Evolutionary conservation across 2,329 filamentous ascomycete species (phyloP), one percentile per base, ranked within the genome.

Genomic region (Cladosporium sp.): DNA sequence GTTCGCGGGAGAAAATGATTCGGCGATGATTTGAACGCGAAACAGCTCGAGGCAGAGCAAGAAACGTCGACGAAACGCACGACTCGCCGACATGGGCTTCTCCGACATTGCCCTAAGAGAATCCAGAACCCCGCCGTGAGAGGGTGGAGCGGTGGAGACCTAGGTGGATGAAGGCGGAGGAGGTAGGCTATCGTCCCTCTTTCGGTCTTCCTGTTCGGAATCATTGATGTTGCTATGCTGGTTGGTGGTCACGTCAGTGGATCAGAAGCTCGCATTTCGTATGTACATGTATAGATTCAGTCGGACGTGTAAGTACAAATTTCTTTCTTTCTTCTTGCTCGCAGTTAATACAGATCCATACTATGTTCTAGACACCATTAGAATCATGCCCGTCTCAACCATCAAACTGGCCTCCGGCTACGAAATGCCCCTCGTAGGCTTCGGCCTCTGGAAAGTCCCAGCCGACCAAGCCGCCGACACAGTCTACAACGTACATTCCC

Each of bases 361-460:
- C 14, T 16, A 32, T 54, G 10, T 7, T 32, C 25, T 26, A 23
- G 21, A 51, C 13, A 28, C 4, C 4, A 28, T 1, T 3, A 51
- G 0, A 43, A 63, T 4, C 4, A 64, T 64, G 62, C 53, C 56
- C 1, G 62, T 51, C 11, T 58, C 63, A 21, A 65, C 67, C 4
- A 66, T 69, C 23, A 68, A 67, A 56, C 64, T 70, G 30, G 65
- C 66, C 13, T 67, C 66, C 10, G 66, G 67, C 60, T 66, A 69
- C 25, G 54, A 88, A 67, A 90, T 90, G 88, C 88, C 88, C 73
- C 85, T 88, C 77, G 87, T 90, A 70, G 88, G 88, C 77, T 90
- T 90, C 75, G 88, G 88, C 63, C 84, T 93, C 70, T 93, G 91
- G 91, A 93, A 93, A 82, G 89, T 93, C 69, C 86, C 86, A 76